Conservation (phyloP, 176 grass and related monocot genomes). For the Phoenix roebelenii region DNA sequence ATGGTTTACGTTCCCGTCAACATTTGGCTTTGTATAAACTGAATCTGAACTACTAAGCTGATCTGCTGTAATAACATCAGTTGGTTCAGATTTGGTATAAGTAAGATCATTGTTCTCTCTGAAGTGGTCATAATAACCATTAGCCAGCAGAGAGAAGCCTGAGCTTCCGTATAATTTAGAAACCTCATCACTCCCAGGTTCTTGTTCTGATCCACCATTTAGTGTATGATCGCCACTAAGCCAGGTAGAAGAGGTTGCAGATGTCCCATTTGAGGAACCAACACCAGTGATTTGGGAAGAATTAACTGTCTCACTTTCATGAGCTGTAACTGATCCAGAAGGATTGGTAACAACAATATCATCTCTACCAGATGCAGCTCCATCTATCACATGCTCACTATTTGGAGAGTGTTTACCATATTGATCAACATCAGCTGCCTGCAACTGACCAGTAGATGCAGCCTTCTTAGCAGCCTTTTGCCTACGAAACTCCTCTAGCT, state of each 20-base stretch:
- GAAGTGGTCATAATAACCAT: conserved; percentile 78
- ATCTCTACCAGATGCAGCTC: conserved; percentile 26
- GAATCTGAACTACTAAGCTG: conserved; percentile 10
- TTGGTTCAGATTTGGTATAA: conserved; percentile 7
- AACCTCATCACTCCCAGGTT: conserved; percentile 21
- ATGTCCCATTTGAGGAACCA: conserved; percentile 15
- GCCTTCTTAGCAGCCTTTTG: conserved; percentile 59
- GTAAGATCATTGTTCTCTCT: conserved; percentile 23
- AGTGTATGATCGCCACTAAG: conserved; percentile 13
- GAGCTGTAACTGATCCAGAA: not conserved
- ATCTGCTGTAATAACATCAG: conserved; percentile 17
- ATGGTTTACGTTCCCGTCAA: conserved; percentile 22
- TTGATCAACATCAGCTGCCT: conserved; percentile 19
- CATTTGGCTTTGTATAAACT: conserved; percentile 20
- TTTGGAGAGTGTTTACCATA: conserved; percentile 32
- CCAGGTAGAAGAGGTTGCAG: conserved; percentile 10
- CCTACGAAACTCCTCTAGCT: conserved; percentile 96
- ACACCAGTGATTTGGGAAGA: conserved; percentile 26
- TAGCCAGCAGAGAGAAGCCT: conserved; percentile 51
- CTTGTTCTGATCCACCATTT: conserved; percentile 20
- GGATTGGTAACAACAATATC: conserved; percentile 12
- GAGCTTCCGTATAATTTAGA: conserved; percentile 38
- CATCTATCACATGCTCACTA: conserved; percentile 10
- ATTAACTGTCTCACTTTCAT: conserved; percentile 25
- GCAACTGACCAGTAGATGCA: conserved; percentile 21